Percentiles rank a stretch among this genome's conserved stretches.
These are phyloP conservation scores for Arabis hirsuta DNA, from an alignment of 345 rosid species.

Conservation along the genomic window DNA sequence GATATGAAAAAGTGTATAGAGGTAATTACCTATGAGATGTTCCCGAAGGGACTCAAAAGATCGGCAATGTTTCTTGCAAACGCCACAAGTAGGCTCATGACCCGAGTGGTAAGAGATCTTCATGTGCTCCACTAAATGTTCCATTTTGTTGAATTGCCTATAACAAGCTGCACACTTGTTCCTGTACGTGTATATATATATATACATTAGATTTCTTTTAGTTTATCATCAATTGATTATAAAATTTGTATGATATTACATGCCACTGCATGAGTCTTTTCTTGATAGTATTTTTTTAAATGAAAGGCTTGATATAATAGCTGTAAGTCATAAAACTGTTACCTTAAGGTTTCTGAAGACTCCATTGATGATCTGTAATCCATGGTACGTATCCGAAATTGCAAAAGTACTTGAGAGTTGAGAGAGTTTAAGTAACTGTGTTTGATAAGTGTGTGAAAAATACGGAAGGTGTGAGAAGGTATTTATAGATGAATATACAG, in stretches of 20 bases:
- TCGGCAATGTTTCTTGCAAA: constrained; percentile 85
- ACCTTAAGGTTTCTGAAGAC: constrained; percentile 56
- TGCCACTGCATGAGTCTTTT: not conserved
- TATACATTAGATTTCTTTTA: not conserved
- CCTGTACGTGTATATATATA: constrained; percentile 46
- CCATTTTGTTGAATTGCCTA: constrained; percentile 85
- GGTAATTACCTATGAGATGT: constrained; percentile 71
- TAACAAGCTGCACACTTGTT: constrained; percentile 93
- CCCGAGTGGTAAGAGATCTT: constrained; percentile 73
- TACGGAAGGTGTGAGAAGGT: constrained; percentile 29
- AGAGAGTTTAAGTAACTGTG: constrained; percentile 6
- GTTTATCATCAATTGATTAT: not conserved
- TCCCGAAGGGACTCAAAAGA: constrained; percentile 93
- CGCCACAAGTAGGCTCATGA: constrained; percentile 84
- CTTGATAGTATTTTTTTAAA: not conserved
- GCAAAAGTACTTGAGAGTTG: not conserved
- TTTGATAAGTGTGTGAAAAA: constrained; percentile 35
- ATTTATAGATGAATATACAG: constrained; percentile 36
- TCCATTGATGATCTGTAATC: constrained; percentile 48
- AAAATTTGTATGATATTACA: constrained; percentile 10
- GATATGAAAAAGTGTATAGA: not conserved
- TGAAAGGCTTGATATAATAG: not conserved
- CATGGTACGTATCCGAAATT: constrained; percentile 36
- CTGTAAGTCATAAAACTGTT: not conserved
- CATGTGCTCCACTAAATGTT: constrained; percentile 96